Conservation (phyloP, 2,329 filamentous ascomycete species). For the Colletotrichum tropicale region DNA sequence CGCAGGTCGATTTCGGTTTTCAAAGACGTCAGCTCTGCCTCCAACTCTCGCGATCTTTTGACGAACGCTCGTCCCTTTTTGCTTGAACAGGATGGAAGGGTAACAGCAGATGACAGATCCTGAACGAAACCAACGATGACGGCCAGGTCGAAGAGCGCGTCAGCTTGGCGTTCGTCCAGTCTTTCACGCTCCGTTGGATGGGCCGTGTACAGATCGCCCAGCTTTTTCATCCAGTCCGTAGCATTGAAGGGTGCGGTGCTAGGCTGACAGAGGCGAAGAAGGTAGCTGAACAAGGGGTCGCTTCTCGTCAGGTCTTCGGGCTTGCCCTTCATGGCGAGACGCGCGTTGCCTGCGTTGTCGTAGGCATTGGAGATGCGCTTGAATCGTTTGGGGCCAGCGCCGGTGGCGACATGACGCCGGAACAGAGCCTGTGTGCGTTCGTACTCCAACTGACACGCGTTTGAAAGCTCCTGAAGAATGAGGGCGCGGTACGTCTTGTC, state of each 20-base stretch:
- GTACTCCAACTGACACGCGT: constrained; percentile 49
- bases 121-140: constrained; percentile 42
- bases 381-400: constrained; percentile 42
- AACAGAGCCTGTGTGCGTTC: constrained; percentile 38
- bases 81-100: background rate
- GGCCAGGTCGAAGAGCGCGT: constrained; percentile 38
- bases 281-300: constrained; percentile 45
- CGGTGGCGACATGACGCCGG: constrained; percentile 42
- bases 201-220: background rate
- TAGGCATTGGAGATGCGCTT: constrained; percentile 38
- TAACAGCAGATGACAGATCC: constrained; percentile 36
- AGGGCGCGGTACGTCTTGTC: constrained; percentile 35
- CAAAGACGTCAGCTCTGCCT: constrained; percentile 37
- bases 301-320: constrained; percentile 39
- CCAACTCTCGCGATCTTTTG: constrained; percentile 34
- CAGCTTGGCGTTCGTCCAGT: background rate
- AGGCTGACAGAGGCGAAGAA: constrained; percentile 47
- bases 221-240: background rate
- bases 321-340: constrained; percentile 43
- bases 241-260: constrained; percentile 27
- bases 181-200: background rate
- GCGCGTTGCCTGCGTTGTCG: constrained; percentile 38
- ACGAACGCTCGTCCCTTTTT: background rate
- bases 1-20: constrained; percentile 42
- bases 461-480: constrained; percentile 50